A percentile compares a stretch with the other conserved stretches of the same genome.
phyloP scores from a whole-genome alignment of 2,329 filamentous ascomycete species.

The Biscogniauxia marginata region DNA sequence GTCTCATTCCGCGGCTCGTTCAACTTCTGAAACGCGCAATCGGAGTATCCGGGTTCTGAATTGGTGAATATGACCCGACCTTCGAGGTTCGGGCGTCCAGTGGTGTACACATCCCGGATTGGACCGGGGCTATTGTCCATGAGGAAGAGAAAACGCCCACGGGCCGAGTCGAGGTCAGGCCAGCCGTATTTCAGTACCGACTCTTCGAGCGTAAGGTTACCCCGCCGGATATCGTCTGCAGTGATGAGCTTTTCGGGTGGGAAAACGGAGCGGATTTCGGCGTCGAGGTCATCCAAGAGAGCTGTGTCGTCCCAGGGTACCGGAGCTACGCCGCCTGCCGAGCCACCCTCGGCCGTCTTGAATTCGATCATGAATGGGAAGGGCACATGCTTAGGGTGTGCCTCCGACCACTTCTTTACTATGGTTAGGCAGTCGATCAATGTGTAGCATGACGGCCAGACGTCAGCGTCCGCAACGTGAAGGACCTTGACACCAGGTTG shows the following conservation, averaged over 20 bases:
- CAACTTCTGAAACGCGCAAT: slow-evolving; percentile 50
- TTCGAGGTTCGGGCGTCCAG: slow-evolving; percentile 35
- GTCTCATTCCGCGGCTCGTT: slow-evolving; percentile 40
- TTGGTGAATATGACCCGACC: slow-evolving; percentile 50
- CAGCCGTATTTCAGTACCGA: slow-evolving; percentile 45
- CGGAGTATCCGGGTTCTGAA: slow-evolving; percentile 41
- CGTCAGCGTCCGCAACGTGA: slow-evolving; percentile 50
- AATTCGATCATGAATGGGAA: slow-evolving; percentile 50
- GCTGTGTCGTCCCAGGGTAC: slow-evolving; percentile 43
- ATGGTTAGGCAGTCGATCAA: slow-evolving; percentile 43
- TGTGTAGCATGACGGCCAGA: slow-evolving; percentile 45
- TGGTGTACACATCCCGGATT: slow-evolving; percentile 40
- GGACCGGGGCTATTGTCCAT: slow-evolving; percentile 48
- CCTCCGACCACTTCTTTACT: slow-evolving; percentile 44
- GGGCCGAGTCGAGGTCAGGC: slow-evolving; percentile 43
- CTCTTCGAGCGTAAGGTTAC: slow-evolving; percentile 43
- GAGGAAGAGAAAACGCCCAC: slow-evolving; percentile 48
- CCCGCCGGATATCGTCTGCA: slow-evolving; percentile 45
- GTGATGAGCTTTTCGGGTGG: slow-evolving; percentile 40
- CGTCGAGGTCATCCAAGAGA: slow-evolving; percentile 47
- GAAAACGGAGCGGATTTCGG: slow-evolving; percentile 46
- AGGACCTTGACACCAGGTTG: slow-evolving; percentile 48
- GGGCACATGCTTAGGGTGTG: slow-evolving; percentile 43
- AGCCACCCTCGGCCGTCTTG: slow-evolving; percentile 36
- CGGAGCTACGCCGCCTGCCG: slow-evolving; percentile 35